Conservation (phyloP, 106 monocot genomes). For the Dioscorea dumetorum region DNA sequence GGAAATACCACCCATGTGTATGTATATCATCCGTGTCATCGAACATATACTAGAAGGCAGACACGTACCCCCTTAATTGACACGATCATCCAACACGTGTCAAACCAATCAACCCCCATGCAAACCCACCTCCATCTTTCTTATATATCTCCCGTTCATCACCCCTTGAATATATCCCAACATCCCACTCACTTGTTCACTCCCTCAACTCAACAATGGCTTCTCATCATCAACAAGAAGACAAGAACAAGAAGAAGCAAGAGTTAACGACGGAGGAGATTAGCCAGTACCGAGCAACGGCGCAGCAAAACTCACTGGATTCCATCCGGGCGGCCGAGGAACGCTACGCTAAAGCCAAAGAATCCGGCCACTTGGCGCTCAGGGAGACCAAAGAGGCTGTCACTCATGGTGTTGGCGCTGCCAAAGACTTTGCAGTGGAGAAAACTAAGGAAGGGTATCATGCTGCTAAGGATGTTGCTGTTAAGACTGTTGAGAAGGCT, state of each 20-base stretch:
- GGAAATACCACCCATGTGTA: too few relatives aligned
- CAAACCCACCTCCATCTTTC: background rate
- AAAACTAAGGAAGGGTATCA: background rate
- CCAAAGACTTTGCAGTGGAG: constrained; percentile 12
- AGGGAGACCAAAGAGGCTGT: constrained; percentile 42
- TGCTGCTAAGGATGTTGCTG: constrained; percentile 11
- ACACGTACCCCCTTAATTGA: background rate
- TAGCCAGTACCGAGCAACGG: constrained; percentile 27
- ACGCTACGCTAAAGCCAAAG: constrained; percentile 54
- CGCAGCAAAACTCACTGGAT: constrained; percentile 76
- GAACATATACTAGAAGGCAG: background rate
- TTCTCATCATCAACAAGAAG: constrained; percentile 15
- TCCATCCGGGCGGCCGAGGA: constrained; percentile 54
- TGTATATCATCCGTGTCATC: too few relatives aligned
- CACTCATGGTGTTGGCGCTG: constrained; percentile 15
- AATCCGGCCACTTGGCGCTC: constrained; percentile 17
- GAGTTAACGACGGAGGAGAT: constrained; percentile 44
- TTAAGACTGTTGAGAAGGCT: background rate
- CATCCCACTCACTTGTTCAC: too few relatives aligned
- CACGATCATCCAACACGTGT: background rate
- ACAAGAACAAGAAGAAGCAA: constrained; percentile 6
- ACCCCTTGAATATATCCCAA: too few relatives aligned
- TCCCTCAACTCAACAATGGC: constrained; percentile 18
- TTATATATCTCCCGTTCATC: too few relatives aligned
- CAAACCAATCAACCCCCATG: background rate